phyloP scores from a whole-genome alignment of 192 early-diverging fungal species.

The Backusella morwellensis region DNA sequence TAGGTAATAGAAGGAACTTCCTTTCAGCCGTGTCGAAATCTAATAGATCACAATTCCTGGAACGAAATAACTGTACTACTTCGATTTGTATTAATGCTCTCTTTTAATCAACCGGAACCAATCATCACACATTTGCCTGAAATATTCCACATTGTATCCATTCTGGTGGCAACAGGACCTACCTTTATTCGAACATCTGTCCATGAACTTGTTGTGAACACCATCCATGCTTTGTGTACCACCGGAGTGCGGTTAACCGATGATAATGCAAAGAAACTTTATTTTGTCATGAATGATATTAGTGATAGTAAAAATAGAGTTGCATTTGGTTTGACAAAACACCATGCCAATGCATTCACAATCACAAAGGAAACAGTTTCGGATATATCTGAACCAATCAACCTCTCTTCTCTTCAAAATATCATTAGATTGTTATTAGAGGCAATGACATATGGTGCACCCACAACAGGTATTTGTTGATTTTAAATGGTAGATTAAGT shows the following conservation, averaged over 20 bases:
- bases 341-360: slow-evolving; percentile 63
- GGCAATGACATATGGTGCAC: slow-evolving; percentile 59
- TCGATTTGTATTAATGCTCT: slow-evolving; percentile 81
- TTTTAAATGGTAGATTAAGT: not conserved
- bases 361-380: slow-evolving; percentile 50
- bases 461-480: slow-evolving; percentile 45
- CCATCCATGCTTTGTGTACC: slow-evolving; percentile 78
- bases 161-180: slow-evolving; percentile 79
- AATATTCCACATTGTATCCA: slow-evolving; percentile 76
- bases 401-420: slow-evolving; percentile 44
- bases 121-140: slow-evolving; percentile 78
- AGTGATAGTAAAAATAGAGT: slow-evolving; percentile 74
- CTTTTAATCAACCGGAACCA: slow-evolving; percentile 73
- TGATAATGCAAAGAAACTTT: slow-evolving; percentile 47
- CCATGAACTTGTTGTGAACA: slow-evolving; percentile 88
- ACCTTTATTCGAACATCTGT: slow-evolving; percentile 78
- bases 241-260: slow-evolving; percentile 44
- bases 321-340: slow-evolving; percentile 70
- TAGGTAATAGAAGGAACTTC: slow-evolving; percentile 51
- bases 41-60: slow-evolving; percentile 82
- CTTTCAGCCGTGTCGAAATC: slow-evolving; percentile 55
- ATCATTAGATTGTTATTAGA: slow-evolving; percentile 61
- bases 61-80: slow-evolving; percentile 85
- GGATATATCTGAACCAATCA: slow-evolving; percentile 44
- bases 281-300: slow-evolving; percentile 65